Evolutionary conservation across 2,329 filamentous ascomycete genomes (phyloP), one percentile per base, ranked within the genome.

Genomic region (Hypoxylon sp.): DNA sequence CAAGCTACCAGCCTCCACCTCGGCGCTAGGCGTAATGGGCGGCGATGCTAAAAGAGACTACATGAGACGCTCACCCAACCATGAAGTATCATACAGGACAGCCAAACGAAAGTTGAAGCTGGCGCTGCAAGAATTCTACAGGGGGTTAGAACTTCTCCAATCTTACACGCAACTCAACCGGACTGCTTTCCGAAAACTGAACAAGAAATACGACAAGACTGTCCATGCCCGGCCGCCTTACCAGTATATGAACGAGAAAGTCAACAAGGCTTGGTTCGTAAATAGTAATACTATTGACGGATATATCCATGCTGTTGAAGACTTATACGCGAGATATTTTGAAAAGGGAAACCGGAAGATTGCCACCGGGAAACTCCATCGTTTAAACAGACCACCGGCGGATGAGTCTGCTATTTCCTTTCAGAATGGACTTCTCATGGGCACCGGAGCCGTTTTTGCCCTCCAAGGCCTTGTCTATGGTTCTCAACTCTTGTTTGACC

Each of bases 201-300:
- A 96, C 73, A 99, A 99, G 71, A 99, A 99, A 72, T 97, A 95
- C 69, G 92, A 97, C 78, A 99, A 97, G 74, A 84, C 88, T 2
- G 84, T 91, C 48, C 84, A 91, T 62, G 87, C 91, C 29, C 82
- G 88, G 7, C 90, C 90, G 0, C 81, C 87, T 0, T 81, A 89
- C 66, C 83, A 88, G 19, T 97, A 93, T 70, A 89, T 97, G 82
- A 87, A 87, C 21, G 92, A 97, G 62, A 93, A 93, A 67, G 91
- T 99, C 63, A 93, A 90, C 74, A 87, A 88, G 57, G 83, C 92
- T 1, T 91, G 90, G 80, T 99, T 99, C 65, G 93, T 97, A 29
- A 88, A 90, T 67, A 96, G 91, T 68, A 89, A 95, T 51, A 79
- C 90, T 2, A 75, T 96, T 1, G 93, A 97, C 59, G 82, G 82